phyloP scores from a whole-genome alignment of 1,139 yeast genomes.

The Wickerhamomyces sp. region DNA sequence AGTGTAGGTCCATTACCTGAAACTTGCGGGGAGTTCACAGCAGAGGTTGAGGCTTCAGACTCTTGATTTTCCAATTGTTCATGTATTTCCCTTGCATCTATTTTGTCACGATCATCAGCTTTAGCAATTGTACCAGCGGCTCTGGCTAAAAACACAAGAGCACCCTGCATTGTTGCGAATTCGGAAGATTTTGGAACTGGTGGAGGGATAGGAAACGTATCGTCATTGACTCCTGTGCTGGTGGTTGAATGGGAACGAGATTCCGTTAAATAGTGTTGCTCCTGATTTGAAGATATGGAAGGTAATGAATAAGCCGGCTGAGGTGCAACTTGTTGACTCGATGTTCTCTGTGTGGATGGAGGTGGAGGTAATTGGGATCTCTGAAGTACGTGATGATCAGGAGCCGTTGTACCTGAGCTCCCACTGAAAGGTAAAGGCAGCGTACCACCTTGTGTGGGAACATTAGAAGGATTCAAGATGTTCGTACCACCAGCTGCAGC shows the following conservation, averaged over 20 bases:
- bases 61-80: constrained; percentile 29
- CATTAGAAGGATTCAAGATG: constrained; percentile 2
- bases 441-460: not conserved
- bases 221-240: constrained; percentile 6
- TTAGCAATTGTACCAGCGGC: constrained; percentile 69
- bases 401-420: not conserved
- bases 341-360: too few species aligned
- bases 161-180: constrained; percentile 51
- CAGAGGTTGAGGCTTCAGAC: constrained; percentile 2
- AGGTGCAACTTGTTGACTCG: not conserved
- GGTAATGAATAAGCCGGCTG: not conserved
- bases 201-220: constrained; percentile 11
- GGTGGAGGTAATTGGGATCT: not conserved
- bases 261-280: not conserved
- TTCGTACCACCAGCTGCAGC: not conserved
- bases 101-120: constrained; percentile 60
- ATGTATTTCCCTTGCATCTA: constrained; percentile 57
- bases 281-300: not conserved
- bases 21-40: constrained; percentile 3
- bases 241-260: constrained; percentile 7
- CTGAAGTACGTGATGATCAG: not conserved
- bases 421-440: not conserved
- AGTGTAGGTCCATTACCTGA: not conserved
- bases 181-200: constrained; percentile 22
- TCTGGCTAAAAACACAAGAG: constrained; percentile 65